A percentile compares a stretch with the other conserved stretches of the same genome.
Evolutionary conservation across 139 green algal genomes (phyloP).

Genomic region (Bryopsis sp.): DNA sequence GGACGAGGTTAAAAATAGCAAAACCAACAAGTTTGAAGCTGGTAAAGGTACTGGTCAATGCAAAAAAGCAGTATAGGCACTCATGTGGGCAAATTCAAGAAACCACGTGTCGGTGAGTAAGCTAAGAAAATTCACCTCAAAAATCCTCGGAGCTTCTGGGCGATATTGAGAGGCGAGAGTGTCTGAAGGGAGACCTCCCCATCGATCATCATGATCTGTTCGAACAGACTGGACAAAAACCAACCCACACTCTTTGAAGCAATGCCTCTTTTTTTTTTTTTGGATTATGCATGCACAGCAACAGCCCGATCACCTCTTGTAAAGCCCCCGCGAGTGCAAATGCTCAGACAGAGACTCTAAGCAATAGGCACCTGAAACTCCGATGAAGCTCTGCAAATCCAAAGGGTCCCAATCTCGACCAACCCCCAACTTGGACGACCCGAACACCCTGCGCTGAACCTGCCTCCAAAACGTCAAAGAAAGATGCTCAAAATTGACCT

Average conservation of each 20-base stretch:
- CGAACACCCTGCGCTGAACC: background rate
- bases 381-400: conserved; percentile 39
- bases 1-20: no score
- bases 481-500: no score
- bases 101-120: no score
- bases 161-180: conserved; percentile 53
- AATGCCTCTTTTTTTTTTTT: no score
- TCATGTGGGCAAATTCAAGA: no score
- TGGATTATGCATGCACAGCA: no score
- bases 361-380: conserved; percentile 69
- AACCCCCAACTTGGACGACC: background rate
- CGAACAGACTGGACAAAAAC: conserved; percentile 27
- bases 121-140: background rate
- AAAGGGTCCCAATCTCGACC: conserved; percentile 41
- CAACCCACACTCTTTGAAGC: no score
- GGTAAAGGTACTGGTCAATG: no score
- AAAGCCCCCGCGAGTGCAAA: conserved; percentile 70
- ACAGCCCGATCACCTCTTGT: conserved; percentile 37
- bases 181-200: conserved; percentile 35
- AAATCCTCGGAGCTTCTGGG: conserved; percentile 20
- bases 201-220: conserved; percentile 39
- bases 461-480: no score
- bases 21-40: no score
- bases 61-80: no score
- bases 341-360: conserved; percentile 62